phyloP scores from a whole-genome alignment of 2,329 filamentous ascomycete species.

The Trichophyton simii region DNA sequence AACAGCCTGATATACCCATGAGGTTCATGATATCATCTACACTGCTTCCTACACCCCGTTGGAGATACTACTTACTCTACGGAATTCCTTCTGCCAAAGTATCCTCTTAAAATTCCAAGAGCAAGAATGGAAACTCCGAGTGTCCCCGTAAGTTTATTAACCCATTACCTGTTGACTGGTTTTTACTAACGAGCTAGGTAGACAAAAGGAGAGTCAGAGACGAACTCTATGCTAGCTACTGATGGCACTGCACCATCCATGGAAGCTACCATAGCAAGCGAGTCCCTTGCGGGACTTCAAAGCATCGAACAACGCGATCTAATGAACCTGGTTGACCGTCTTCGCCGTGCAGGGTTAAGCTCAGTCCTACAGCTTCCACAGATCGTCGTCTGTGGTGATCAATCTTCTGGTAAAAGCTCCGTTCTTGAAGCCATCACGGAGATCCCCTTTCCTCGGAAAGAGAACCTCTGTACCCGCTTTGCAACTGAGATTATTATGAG shows the following conservation, averaged over 20 bases:
- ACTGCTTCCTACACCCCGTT: too few species aligned
- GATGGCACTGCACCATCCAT: neutral
- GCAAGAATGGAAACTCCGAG: too few species aligned
- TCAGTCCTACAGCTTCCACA: constrained; percentile 32
- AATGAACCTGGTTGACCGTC: constrained; percentile 41
- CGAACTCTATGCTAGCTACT: neutral
- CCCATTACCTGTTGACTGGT: too few species aligned
- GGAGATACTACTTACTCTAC: too few species aligned
- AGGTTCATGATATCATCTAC: too few species aligned
- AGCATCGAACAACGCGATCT: constrained; percentile 35
- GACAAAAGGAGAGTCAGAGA: neutral
- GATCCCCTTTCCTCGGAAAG: constrained; percentile 18
- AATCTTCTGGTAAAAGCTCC: constrained; percentile 22
- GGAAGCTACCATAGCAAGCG: neutral
- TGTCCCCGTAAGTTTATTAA: too few species aligned
- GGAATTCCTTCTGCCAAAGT: too few species aligned
- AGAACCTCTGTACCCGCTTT: constrained; percentile 23
- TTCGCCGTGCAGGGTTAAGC: constrained; percentile 40
- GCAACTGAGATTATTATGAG: constrained; percentile 21
- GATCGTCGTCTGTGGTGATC: constrained; percentile 22
- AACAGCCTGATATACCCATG: too few species aligned
- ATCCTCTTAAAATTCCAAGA: too few species aligned
- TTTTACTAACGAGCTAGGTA: neutral
- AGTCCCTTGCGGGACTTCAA: neutral
- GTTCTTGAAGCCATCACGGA: constrained; percentile 22